Evolutionary conservation across 176 grass and related monocot species (phyloP).

Genomic region (Alloteropsis semialata): DNA sequence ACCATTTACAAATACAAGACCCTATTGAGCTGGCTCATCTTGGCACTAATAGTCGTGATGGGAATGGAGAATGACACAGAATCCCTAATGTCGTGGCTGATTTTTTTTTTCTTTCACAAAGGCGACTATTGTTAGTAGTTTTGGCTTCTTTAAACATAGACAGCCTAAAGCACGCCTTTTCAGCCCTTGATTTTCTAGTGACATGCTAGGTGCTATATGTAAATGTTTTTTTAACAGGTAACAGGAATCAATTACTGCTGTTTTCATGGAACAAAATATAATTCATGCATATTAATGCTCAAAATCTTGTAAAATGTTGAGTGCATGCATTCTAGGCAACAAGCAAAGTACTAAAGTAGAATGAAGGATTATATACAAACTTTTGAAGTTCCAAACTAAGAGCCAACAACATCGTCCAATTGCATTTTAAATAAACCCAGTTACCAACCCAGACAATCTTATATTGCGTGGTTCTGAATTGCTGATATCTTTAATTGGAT

Average conservation of each 20-base stretch:
- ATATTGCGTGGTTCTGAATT: neutral
- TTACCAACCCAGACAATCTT: slow-evolving; percentile 2
- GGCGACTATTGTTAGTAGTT: neutral
- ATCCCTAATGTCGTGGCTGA: neutral
- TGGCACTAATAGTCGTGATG: neutral
- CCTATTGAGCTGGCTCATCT: neutral
- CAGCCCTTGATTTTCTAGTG: neutral
- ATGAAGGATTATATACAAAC: neutral
- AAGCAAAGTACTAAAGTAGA: neutral
- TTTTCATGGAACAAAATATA: neutral
- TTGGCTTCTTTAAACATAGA: neutral
- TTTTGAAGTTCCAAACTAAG: neutral
- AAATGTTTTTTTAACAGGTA: neutral
- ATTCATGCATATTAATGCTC: neutral
- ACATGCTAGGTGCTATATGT: neutral
- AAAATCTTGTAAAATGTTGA: neutral
- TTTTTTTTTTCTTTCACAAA: neutral
- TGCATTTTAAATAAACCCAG: neutral
- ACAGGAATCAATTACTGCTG: neutral
- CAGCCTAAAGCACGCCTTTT: neutral
- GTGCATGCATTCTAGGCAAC: neutral
- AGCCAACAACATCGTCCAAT: neutral
- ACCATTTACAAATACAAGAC: neutral
- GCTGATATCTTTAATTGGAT: neutral
- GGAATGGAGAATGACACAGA: neutral